Percentiles rank a stretch among this genome's conserved stretches.
Evolutionary conservation across 2,329 filamentous ascomycete genomes (phyloP).

Genomic region (Aspergillus melleus): DNA sequence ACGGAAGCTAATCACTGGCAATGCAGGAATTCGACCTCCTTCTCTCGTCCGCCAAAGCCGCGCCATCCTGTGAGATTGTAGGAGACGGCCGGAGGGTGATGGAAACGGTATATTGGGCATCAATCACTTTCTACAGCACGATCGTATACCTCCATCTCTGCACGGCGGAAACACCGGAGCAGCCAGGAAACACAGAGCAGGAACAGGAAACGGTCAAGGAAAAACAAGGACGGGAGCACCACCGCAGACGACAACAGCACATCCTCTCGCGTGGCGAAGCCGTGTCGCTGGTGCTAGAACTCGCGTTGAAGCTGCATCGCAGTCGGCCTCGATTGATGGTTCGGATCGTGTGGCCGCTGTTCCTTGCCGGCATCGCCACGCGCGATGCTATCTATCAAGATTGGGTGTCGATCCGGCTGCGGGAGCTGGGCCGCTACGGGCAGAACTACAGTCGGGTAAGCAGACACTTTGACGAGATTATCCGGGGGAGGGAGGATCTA

Average conservation of each 20-base stretch:
- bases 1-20: not conserved
- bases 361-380: constrained; percentile 28
- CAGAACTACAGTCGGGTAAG: constrained; percentile 25
- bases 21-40: constrained; percentile 25
- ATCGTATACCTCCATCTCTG: constrained; percentile 27
- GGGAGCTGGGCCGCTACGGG: constrained; percentile 25
- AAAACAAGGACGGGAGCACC: no score
- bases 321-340: constrained; percentile 23
- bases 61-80: constrained; percentile 19
- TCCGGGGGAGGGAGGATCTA: constrained; percentile 15
- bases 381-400: constrained; percentile 26
- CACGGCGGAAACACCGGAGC: constrained; percentile 14
- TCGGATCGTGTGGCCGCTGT: constrained; percentile 28
- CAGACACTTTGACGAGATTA: constrained; percentile 24
- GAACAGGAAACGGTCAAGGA: not conserved
- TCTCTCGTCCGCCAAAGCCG: constrained; percentile 18
- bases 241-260: not conserved
- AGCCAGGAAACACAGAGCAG: not conserved
- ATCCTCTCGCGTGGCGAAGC: constrained; percentile 17
- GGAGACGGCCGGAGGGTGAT: constrained; percentile 23
- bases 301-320: constrained; percentile 24
- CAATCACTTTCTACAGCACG: constrained; percentile 24
- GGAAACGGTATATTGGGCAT: constrained; percentile 26
- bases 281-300: constrained; percentile 23
- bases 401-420: constrained; percentile 29